A percentile compares a stretch with the other conserved stretches of the same genome.
phyloP scores from a whole-genome alignment of 306 rosid species.

The Prunus dulcis region DNA sequence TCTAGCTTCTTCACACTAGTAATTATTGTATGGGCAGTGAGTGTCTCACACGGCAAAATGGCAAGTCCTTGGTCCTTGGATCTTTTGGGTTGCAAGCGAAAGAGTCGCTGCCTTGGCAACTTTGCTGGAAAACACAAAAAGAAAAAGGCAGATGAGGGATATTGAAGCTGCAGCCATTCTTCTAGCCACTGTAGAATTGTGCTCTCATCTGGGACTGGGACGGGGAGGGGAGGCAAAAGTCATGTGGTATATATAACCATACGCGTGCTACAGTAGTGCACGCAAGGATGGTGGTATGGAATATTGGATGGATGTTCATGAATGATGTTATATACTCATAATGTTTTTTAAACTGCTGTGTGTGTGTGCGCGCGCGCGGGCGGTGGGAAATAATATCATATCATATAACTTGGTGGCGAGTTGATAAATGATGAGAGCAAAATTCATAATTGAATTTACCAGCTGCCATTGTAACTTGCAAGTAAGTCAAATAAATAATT shows the following conservation, averaged over 20 bases:
- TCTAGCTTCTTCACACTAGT: too few relatives aligned
- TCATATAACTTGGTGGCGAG: not conserved
- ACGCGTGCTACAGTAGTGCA: not conserved
- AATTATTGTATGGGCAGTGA: constrained; percentile 10
- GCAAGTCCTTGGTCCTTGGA: constrained; percentile 26
- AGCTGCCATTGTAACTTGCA: not conserved
- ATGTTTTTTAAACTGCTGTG: not conserved
- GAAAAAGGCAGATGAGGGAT: not conserved
- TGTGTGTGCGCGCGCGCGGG: too few relatives aligned
- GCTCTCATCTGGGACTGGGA: not conserved
- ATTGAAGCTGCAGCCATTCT: not conserved
- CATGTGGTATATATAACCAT: constrained; percentile 13
- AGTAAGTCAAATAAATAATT: not conserved
- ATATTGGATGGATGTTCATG: constrained; percentile 15
- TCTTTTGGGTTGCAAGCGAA: constrained; percentile 74
- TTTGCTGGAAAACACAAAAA: not conserved
- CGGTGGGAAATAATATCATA: not conserved
- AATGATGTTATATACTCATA: not conserved
- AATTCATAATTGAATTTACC: not conserved
- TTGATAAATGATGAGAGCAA: not conserved
- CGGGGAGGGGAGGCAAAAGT: constrained; percentile 18
- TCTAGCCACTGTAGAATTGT: not conserved
- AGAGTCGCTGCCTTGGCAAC: constrained; percentile 38
- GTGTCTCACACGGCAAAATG: constrained; percentile 42
- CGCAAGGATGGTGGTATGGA: not conserved